Conservation (phyloP, 179 eudicot species). For the Pouteria campechiana region DNA sequence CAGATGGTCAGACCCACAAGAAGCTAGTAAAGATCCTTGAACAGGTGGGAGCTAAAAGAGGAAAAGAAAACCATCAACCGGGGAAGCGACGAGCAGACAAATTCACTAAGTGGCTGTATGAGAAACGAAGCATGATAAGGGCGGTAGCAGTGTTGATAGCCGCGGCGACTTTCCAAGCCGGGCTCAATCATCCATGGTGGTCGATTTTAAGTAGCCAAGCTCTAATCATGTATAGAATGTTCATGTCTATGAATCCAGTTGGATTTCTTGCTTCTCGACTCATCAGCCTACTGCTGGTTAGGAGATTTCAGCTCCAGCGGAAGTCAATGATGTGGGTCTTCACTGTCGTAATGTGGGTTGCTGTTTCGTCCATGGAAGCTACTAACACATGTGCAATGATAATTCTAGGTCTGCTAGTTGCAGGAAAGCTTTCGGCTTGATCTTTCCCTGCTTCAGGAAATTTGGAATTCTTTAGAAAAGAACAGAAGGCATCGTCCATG, state of each 20-base stretch:
- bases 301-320: too few species aligned
- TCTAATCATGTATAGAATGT: constrained; percentile 3
- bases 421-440: too few species aligned
- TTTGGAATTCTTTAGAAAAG: too few species aligned
- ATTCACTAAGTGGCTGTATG: constrained; percentile 39
- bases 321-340: too few species aligned
- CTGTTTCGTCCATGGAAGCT: too few species aligned
- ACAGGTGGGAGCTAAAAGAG: constrained; percentile 16
- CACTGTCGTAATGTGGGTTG: too few species aligned
- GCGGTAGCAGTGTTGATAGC: constrained; percentile 33
- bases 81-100: constrained; percentile 13
- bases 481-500: too few species aligned
- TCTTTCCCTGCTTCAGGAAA: too few species aligned
- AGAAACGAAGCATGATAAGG: constrained; percentile 25
- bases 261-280: constrained; percentile 25
- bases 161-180: constrained; percentile 35
- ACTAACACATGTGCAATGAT: too few species aligned
- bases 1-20: constrained; percentile 37
- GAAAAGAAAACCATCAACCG: constrained; percentile 5
- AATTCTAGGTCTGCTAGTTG: too few species aligned
- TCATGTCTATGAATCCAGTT: constrained; percentile 21
- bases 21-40: constrained; percentile 28
- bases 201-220: constrained; percentile 21
- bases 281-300: too few species aligned
- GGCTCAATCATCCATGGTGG: constrained; percentile 34